These are phyloP conservation scores for Lolium perenne DNA, from an alignment of 176 grass and related monocot genomes.

Conservation along the genomic window DNA sequence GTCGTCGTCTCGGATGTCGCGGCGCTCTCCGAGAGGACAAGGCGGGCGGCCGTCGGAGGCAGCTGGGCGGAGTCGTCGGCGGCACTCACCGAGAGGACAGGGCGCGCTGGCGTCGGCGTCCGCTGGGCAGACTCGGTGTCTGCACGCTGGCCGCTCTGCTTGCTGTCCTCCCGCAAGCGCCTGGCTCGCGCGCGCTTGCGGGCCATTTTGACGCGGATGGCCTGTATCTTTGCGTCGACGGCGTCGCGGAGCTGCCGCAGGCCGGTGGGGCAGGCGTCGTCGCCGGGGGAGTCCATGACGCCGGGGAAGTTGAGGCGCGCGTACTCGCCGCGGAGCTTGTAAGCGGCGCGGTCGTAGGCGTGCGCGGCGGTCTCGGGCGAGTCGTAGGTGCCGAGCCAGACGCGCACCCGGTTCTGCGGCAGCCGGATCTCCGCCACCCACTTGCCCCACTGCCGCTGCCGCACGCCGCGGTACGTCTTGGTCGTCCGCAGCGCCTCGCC, in stretches of 20 bases:
- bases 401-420: slow-evolving; percentile 88
- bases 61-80: background rate
- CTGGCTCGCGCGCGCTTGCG: slow-evolving; percentile 52
- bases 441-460: slow-evolving; percentile 97
- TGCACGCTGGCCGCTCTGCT: background rate
- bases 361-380: slow-evolving; percentile 88
- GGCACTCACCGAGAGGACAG: slow-evolving; percentile 25
- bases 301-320: slow-evolving; percentile 98
- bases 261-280: slow-evolving; percentile 43
- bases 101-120: background rate
- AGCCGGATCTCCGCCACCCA: slow-evolving; percentile 97
- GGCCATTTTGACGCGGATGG: slow-evolving; percentile 81
- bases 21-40: slow-evolving; percentile 29
- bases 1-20: slow-evolving; percentile 30
- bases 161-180: slow-evolving; percentile 43
- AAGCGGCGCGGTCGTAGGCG: slow-evolving; percentile 90
- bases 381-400: slow-evolving; percentile 99
- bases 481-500: background rate
- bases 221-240: slow-evolving; percentile 86
- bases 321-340: slow-evolving; percentile 88
- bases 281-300: slow-evolving; percentile 39
- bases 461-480: slow-evolving; percentile 91
- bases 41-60: background rate
- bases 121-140: background rate
- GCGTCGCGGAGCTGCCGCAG: slow-evolving; percentile 59